These are phyloP conservation scores for Collybia sordida DNA, from an alignment of 768 basidiomycete genomes.

Conservation along the genomic window DNA sequence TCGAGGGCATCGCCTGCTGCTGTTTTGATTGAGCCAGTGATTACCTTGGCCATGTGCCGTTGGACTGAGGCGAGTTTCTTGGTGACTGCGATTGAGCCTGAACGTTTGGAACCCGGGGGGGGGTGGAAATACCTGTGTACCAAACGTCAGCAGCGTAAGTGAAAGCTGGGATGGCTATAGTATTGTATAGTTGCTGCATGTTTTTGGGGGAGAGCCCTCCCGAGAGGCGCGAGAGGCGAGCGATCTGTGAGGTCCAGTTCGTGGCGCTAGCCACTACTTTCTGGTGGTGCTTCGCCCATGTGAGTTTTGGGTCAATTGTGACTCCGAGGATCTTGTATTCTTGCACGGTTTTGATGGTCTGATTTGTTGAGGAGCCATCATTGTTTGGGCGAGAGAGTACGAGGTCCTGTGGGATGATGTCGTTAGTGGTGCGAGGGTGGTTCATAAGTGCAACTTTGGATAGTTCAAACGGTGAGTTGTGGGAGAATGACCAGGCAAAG, in stretches of 20 bases:
- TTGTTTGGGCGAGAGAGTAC: no score
- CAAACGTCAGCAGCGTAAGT: no score
- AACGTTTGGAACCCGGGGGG: background rate
- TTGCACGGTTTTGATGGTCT: no score
- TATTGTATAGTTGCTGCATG: no score
- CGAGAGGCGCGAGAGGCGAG: background rate
- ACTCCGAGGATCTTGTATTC: no score
- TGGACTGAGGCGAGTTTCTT: background rate
- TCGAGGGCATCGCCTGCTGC: background rate
- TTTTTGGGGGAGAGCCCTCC: background rate
- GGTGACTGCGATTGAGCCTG: background rate
- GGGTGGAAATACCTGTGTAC: no score
- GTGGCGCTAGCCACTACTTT: conserved; percentile 4
- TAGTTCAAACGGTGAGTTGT: conserved; percentile 7
- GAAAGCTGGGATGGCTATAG: no score
- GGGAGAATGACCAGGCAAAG: background rate
- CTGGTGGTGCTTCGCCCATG: background rate
- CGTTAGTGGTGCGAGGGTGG: conserved; percentile 10
- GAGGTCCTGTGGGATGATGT: conserved; percentile 2
- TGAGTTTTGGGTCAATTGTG: no score
- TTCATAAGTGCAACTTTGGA: conserved; percentile 28
- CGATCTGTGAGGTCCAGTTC: conserved; percentile 2
- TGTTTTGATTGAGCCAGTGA: no score
- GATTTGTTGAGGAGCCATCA: no score
- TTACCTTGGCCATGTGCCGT: background rate